Evolutionary conservation across 1,139 yeast genomes (phyloP), one percentile per base, ranked within the genome.

Genomic region (Candida albicans): DNA sequence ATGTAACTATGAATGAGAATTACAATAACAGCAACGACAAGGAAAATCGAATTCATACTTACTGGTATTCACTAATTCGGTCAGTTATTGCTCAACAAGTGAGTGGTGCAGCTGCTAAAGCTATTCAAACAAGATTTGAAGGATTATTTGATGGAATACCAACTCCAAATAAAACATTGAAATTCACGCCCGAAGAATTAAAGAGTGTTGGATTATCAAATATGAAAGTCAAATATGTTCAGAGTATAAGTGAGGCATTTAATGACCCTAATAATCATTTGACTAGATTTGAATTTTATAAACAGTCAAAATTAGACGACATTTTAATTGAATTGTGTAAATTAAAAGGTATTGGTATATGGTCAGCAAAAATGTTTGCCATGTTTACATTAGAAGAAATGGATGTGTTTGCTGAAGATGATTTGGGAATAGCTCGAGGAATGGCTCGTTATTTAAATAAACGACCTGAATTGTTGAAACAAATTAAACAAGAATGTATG

Each of bases 351-450:
- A 78, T 90, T 29, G 97, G 97, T 0, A 78, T 81, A 1, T 90
- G 98, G 98, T 82, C 91, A 8, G 95, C 95, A 0, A 87, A 85
- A 46, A 90, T 90, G 96, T 90, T 89, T 64, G 66, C 86, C 13
- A 60, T 84, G 15, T 88, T 89, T 57, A 85, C 87, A 0, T 65
- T 90, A 38, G 75, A 75, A 28, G 75, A 87, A 47, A 59, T 78
- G 58, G 84, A 90, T 58, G 79, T 87, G 0, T 87, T 88, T 61
- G 86, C 95, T 2, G 70, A 79, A 11, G 90, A 84, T 30, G 97
- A 91, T 64, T 67, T 90, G 43, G 97, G 96, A 1, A 78, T 90
- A 2, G 91, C 93, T 33, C 69, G 95, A 52, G 97, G 97, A 0
- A 78, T 84, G 48, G 77, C 89, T 0, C 64, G 73, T 32, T 90